Percentiles rank a stretch among this genome's conserved stretches.
Conservation (phyloP, 2,329 filamentous ascomycete species). For the Macrophomina tecta region DNA sequence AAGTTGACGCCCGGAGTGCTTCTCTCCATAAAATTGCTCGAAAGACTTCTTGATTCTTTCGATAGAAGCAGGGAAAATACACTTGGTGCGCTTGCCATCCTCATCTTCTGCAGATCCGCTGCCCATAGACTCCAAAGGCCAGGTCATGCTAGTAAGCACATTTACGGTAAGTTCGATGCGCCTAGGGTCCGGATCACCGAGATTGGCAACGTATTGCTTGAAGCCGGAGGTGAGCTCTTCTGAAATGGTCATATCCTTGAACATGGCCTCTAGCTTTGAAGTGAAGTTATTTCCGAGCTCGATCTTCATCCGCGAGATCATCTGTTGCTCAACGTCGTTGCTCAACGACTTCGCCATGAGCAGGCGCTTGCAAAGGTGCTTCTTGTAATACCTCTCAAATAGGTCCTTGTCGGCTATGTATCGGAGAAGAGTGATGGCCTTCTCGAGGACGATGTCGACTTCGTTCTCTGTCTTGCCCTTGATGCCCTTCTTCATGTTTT, state of each 20-base stretch:
- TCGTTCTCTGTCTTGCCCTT: constrained; percentile 91
- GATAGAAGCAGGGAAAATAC: constrained; percentile 77
- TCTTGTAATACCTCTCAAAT: constrained; percentile 98
- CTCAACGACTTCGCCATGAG: constrained; percentile 89
- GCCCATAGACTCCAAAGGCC: constrained; percentile 88
- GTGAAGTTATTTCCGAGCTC: constrained; percentile 96
- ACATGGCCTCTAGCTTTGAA: constrained; percentile 93
- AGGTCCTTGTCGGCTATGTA: constrained; percentile 92
- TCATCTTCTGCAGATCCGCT: constrained; percentile 58
- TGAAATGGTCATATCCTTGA: constrained; percentile 91
- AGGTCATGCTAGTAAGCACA: constrained; percentile 90
- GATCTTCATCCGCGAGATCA: constrained; percentile 96
- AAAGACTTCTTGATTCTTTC: constrained; percentile 81
- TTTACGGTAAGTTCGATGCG: constrained; percentile 81
- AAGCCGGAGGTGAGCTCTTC: constrained; percentile 81
- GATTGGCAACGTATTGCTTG: constrained; percentile 69
- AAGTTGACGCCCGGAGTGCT: constrained; percentile 85
- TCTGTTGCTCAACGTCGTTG: constrained; percentile 90
- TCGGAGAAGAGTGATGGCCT: constrained; percentile 84
- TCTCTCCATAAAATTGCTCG: constrained; percentile 83
- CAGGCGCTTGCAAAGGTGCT: constrained; percentile 86
- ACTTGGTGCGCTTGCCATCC: constrained; percentile 55
- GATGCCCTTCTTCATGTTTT: constrained; percentile 92
- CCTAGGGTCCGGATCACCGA: constrained; percentile 62
- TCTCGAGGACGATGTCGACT: constrained; percentile 82